Evolutionary conservation across 352 stramenopile species (phyloP), one percentile per base, ranked within the genome.

Genomic region (Phytophthora europaea): DNA sequence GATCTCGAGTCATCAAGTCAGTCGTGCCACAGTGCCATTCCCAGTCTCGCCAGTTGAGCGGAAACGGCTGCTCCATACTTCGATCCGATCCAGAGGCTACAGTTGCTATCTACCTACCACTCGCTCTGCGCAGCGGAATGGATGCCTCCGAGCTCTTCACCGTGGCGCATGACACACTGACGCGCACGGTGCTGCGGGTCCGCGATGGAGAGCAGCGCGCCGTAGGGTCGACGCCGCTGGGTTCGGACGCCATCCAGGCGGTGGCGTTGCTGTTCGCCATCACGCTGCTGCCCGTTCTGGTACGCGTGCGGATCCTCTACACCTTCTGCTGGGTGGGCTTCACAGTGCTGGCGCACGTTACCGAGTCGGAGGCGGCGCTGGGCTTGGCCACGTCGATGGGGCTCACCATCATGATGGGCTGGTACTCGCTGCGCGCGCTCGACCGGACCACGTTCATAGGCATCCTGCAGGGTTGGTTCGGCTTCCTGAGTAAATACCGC

Each of bases 331-430:
- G 79, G 79, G 53, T 68, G 36, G 58, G 22, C 23, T 87, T 84
- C 71, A 79, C 76, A 23, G 61, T 83, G 13, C 8, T 83, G 15
- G 79, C 76, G 12, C 77, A 84, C 26, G 38, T 79, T 52, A 62
- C 60, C 9, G 67, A 79, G 38, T 82, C 78, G 18, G 22, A 83
- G 59, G 71, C 69, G 12, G 76, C 77, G 18, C 64, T 88, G 13
- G 81, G 81, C 47, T 76, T 88, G 34, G 66, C 80, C 9, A 86
- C 81, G 28, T 80, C 79, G 33, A 53, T 83, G 13, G 76, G 81
- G 6, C 66, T 85, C 61, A 83, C 81, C 57, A 85, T 88, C 58
- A 88, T 88, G 81, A 81, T 86, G 67, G 78, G 79, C 33, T 88
- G 81, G 81, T 88, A 86, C 65, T 82, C 79, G 59, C 69, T 88